Evolutionary conservation across 495 filamentous ascomycete genomes (phyloP).

Genomic region (Lophiostoma macrostomum): DNA sequence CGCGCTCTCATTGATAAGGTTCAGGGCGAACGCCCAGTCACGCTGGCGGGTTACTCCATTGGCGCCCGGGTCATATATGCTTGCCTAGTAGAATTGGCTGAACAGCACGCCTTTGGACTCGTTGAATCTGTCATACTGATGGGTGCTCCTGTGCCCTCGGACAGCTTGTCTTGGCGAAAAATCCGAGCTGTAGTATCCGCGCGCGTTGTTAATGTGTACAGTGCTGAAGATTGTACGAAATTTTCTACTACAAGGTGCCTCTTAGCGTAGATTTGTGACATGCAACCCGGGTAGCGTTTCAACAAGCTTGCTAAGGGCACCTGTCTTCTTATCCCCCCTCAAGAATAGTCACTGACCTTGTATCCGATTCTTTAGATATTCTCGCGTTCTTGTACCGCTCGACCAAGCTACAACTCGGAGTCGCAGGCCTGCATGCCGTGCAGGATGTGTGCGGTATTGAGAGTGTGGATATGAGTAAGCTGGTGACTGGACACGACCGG

Average conservation of each 20-base stretch:
- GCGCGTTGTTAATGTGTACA: conserved; percentile 59
- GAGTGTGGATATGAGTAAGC: conserved; percentile 55
- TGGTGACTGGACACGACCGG: conserved; percentile 53
- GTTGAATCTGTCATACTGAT: conserved; percentile 33
- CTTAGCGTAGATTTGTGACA: too few species aligned
- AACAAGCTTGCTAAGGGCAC: too few species aligned
- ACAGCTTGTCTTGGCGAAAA: conserved; percentile 50
- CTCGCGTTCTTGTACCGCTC: conserved; percentile 58
- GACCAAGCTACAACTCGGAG: conserved; percentile 52
- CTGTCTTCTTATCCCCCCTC: too few species aligned
- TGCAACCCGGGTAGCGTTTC: too few species aligned
- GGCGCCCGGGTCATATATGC: conserved; percentile 35
- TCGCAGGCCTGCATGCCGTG: conserved; percentile 57
- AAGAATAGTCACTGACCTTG: too few species aligned
- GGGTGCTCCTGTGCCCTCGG: conserved; percentile 35
- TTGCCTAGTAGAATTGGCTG: conserved; percentile 31
- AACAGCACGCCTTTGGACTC: conserved; percentile 34
- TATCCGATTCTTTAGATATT: too few species aligned
- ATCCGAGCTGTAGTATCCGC: conserved; percentile 56
- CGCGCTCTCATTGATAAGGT: conserved; percentile 33
- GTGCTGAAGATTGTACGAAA: conserved; percentile 58
- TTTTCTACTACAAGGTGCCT: too few species aligned
- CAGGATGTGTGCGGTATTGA: conserved; percentile 54
- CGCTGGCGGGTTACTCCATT: conserved; percentile 34
- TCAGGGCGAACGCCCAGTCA: conserved; percentile 35